Evolutionary conservation across 2,329 filamentous ascomycete genomes (phyloP).

Genomic region (Microdochium trichocladiopsis): DNA sequence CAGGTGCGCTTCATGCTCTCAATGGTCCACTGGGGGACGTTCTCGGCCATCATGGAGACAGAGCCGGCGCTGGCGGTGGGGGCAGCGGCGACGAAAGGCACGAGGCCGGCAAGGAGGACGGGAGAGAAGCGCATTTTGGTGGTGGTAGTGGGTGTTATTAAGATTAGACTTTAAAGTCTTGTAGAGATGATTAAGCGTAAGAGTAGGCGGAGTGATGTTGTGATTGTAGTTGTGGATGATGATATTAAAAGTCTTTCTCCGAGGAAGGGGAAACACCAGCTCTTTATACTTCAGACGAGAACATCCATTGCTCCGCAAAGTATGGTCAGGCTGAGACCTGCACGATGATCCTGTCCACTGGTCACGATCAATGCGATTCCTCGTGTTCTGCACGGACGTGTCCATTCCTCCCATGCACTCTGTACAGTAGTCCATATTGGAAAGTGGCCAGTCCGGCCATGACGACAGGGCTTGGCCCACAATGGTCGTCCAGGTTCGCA

Average conservation of each 20-base stretch:
- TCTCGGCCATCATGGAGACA: constrained; percentile 18
- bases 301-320: no score
- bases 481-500: no score
- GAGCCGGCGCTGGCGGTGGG: constrained; percentile 14
- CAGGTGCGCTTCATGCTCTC: constrained; percentile 27
- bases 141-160: constrained; percentile 3
- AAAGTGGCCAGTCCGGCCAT: no score
- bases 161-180: neutral
- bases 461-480: no score
- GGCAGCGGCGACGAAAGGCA: constrained; percentile 15
- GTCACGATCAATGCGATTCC: no score
- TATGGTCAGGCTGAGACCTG: no score
- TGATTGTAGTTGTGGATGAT: constrained; percentile 2
- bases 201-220: neutral
- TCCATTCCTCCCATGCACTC: no score
- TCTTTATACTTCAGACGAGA: no score
- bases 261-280: neutral
- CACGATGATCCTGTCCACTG: no score
- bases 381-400: no score
- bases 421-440: no score
- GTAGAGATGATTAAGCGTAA: no score
- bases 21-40: constrained; percentile 29
- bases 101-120: constrained; percentile 15
- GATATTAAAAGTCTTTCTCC: neutral
- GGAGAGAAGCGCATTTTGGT: constrained; percentile 27